Conservation (phyloP, 805 yeast genomes). For the Helenozyma baotianmanensis region DNA sequence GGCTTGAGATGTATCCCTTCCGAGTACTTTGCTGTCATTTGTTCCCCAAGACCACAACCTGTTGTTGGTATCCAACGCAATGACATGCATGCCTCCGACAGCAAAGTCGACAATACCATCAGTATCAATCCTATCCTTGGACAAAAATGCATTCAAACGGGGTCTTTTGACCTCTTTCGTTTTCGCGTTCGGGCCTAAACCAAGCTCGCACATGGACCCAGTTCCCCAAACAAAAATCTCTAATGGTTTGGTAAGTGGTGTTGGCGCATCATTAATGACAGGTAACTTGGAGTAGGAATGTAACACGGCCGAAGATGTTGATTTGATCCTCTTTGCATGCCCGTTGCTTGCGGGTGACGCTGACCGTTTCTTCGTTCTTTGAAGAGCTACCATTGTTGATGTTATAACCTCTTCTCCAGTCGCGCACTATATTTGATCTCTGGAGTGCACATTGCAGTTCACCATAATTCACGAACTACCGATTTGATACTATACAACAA, state of each 20-base stretch:
- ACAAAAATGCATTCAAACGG: slow-evolving; percentile 75
- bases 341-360: slow-evolving; percentile 16
- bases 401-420: not conserved
- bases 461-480: too few species aligned
- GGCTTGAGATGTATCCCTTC: slow-evolving; percentile 69
- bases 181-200: slow-evolving; percentile 90
- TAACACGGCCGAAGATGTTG: slow-evolving; percentile 39
- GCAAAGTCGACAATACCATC: slow-evolving; percentile 79
- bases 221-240: slow-evolving; percentile 94
- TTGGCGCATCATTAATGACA: slow-evolving; percentile 38
- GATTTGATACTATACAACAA: too few species aligned
- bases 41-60: slow-evolving; percentile 98
- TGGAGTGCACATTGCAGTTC: too few species aligned
- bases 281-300: slow-evolving; percentile 48
- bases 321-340: slow-evolving; percentile 20
- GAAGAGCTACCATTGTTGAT: slow-evolving; percentile 39
- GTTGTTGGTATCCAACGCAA: slow-evolving; percentile 74
- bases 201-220: slow-evolving; percentile 96
- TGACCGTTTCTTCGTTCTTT: slow-evolving; percentile 30
- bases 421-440: too few species aligned
- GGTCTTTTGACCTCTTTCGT: slow-evolving; percentile 96
- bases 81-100: slow-evolving; percentile 93
- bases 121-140: slow-evolving; percentile 42
- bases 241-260: slow-evolving; percentile 42
- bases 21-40: slow-evolving; percentile 87